phyloP scores from a whole-genome alignment of 1,139 yeast species.

The Scheffersomyces titani region DNA sequence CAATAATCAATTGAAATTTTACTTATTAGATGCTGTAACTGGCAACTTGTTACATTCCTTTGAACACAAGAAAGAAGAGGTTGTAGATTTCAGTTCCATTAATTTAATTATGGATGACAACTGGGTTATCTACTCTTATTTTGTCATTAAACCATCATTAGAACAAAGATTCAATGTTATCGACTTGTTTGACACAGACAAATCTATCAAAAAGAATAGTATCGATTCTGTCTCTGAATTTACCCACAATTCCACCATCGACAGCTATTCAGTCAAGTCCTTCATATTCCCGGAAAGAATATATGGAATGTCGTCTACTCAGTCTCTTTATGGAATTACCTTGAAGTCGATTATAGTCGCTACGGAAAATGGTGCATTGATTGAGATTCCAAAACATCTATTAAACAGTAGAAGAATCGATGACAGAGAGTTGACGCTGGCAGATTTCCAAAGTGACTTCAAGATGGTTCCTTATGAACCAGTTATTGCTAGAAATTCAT shows the following conservation, averaged over 20 bases:
- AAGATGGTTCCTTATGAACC: conserved; percentile 69
- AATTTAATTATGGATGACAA: conserved; percentile 74
- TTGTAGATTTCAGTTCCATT: conserved; percentile 39
- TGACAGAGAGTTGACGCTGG: conserved; percentile 53
- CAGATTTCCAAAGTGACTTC: conserved; percentile 59
- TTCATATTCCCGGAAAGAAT: conserved; percentile 63
- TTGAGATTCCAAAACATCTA: conserved; percentile 67
- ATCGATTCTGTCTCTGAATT: conserved; percentile 32
- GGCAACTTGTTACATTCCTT: conserved; percentile 63
- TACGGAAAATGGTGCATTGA: conserved; percentile 63
- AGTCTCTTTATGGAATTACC: conserved; percentile 75
- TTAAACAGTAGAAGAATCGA: conserved; percentile 63
- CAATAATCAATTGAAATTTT: conserved; percentile 36
- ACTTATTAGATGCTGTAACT: conserved; percentile 65
- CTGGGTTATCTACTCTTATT: conserved; percentile 76
- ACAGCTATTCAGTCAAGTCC: conserved; percentile 48
- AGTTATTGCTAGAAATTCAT: conserved; percentile 50
- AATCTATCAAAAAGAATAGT: conserved; percentile 7
- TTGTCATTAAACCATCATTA: conserved; percentile 48
- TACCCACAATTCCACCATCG: conserved; percentile 26
- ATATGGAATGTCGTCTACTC: conserved; percentile 53
- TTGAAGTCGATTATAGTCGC: conserved; percentile 64
- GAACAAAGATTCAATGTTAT: conserved; percentile 67
- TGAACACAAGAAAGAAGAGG: conserved; percentile 40
- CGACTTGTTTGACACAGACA: conserved; percentile 72